Conservation (phyloP, 495 filamentous ascomycete species). For the Aspergillus heteromorphus region DNA sequence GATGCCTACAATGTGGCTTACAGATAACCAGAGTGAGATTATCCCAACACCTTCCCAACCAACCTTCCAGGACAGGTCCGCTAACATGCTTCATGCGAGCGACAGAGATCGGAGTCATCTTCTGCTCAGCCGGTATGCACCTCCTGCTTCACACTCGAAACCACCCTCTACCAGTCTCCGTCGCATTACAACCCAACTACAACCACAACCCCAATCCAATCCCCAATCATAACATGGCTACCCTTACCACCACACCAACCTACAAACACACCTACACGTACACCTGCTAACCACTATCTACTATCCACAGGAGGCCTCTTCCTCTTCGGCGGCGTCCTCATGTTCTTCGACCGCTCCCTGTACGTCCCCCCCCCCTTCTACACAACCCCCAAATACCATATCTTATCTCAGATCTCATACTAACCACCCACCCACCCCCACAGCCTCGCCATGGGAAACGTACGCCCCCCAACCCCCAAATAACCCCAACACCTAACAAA, state of each 20-base stretch:
- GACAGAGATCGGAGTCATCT: slow-evolving; percentile 88
- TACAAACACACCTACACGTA: neutral
- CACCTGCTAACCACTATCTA: slow-evolving; percentile 1
- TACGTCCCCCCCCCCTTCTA: slow-evolving; percentile 30
- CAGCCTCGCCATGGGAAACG: slow-evolving; percentile 86
- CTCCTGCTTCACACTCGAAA: neutral
- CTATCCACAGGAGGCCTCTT: slow-evolving; percentile 73
- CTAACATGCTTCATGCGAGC: slow-evolving; percentile 15
- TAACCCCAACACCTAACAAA: slow-evolving; percentile 12
- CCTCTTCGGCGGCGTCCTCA: slow-evolving; percentile 82
- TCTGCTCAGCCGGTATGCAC: slow-evolving; percentile 89
- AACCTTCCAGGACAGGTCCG: neutral
- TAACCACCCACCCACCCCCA: slow-evolving; percentile 12
- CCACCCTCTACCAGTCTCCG: neutral
- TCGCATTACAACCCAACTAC: neutral
- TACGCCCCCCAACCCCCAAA: slow-evolving; percentile 25
- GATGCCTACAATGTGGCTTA: slow-evolving; percentile 86
- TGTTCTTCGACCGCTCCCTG: slow-evolving; percentile 98
- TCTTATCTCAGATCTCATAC: neutral
- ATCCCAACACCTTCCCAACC: neutral
- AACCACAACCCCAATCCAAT: neutral
- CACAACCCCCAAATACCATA: neutral
- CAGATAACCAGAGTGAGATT: slow-evolving; percentile 85
- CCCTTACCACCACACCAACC: too few relatives aligned
- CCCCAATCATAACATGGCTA: neutral